Evolutionary conservation across 2,329 filamentous ascomycete species (phyloP).

Genomic region (Chrysoporthe deuterocubensis): DNA sequence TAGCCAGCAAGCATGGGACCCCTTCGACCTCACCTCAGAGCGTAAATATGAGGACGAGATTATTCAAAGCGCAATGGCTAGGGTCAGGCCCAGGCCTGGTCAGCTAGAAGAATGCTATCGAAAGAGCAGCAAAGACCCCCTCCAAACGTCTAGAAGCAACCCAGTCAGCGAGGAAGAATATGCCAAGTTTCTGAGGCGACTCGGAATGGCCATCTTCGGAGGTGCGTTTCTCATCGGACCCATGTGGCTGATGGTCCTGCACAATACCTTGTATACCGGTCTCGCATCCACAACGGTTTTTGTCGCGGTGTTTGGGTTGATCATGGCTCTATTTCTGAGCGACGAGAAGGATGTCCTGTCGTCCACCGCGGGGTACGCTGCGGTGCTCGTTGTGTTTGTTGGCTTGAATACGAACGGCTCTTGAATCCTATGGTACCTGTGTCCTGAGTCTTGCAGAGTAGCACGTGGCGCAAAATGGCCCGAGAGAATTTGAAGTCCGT

Average conservation of each 20-base stretch:
- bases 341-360: constrained; percentile 6
- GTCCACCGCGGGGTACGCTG: constrained; percentile 7
- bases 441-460: not conserved
- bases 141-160: not conserved
- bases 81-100: not conserved
- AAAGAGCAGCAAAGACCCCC: not conserved
- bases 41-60: not conserved
- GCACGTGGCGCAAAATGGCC: too few species aligned
- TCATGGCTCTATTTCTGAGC: not conserved
- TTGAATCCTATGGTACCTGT: not conserved
- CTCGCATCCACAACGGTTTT: constrained; percentile 17
- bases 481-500: too few species aligned
- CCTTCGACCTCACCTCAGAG: constrained; percentile 4
- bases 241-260: constrained; percentile 20
- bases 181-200: not conserved
- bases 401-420: constrained; percentile 2
- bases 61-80: not conserved
- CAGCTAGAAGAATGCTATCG: not conserved
- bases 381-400: constrained; percentile 19
- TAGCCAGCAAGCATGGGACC: not conserved
- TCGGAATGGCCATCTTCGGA: not conserved
- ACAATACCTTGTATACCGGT: constrained; percentile 8
- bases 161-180: not conserved
- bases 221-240: constrained; percentile 3
- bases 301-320: constrained; percentile 4